Evolutionary conservation across 31 red algal genomes (phyloP), one percentile per base, ranked within the genome.

Genomic region (Endocladia muricata): DNA sequence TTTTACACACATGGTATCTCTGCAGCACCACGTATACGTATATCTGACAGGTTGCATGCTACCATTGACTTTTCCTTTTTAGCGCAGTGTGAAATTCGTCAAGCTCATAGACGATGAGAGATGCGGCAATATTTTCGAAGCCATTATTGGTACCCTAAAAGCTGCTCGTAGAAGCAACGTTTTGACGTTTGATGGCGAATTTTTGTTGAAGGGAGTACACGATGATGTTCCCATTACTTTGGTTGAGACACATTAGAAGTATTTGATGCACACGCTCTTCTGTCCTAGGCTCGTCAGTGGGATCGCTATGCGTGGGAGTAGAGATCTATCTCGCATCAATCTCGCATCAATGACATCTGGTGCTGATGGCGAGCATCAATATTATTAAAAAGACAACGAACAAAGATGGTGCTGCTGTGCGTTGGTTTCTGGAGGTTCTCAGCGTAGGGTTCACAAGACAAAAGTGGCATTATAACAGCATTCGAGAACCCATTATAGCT

Each of bases 91-190:
- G 31, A 73, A 75, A 29, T 93, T 93, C 55, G 89, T 85, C 29
- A 64, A 82, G 69, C 71, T 93, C 11, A 87, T 93, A 29, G 82
- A 86, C 44, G 90, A 93, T 71, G 83, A 86, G 21, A 37, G 72
- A 33, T 93, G 90, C 77, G 68, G 82, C 76, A 93, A 93, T 52
- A 69, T 81, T 6, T 93, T 93, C 55, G 90, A 93, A 64, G 90
- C 90, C n/a, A 83, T 93, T 0, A 83, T 86, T 57, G 81, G 80
- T 17, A 93, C 90, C 31, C 83, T 93, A 51, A 74, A 78, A 29
- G 90, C 90, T 2, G 90, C 90, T 17, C 76, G 78, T 3, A 81
- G 74, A 65, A 61, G 64, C 63, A 87, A 82, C 33, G 77, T 93
- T 13, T 11, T 93, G 39, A 68, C 64, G 38, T 93, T 78, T 77